Evolutionary conservation across 2,329 filamentous ascomycete genomes (phyloP), one percentile per base, ranked within the genome.

Genomic region (Fusarium veterinarium): DNA sequence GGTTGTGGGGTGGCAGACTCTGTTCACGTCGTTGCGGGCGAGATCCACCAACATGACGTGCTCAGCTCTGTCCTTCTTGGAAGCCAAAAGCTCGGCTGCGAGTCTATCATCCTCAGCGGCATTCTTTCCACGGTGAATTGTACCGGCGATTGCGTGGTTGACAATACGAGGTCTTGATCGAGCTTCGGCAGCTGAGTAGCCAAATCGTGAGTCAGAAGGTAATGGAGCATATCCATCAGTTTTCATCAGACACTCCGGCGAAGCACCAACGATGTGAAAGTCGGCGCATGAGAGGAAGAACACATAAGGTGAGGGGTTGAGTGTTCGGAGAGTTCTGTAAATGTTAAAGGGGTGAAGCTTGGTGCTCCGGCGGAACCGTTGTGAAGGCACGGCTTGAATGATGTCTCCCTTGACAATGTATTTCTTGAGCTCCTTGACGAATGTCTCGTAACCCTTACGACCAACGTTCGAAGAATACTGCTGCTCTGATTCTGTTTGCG

Each of bases 31-130:
- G 86, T 99, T 98, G 65, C 96, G 91, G 17, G 96, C 96, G 62
- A 98, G 87, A 81, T 99, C 95, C 51, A 98, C 96, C 75, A 99
- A 86, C 96, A 99, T 99, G 78, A 98, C 95, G 85, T 98, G 95
- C 84, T 97, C 94, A 56, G 94, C 94, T 59, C 94, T 91, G 85
- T 99, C 96, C 83, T 99, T 98, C 68, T 77, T 77, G 1, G 75
- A 97, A 86, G 65, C 68, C 40, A 65, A 60, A 92, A 97, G 77
- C 86, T 89, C 52, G 91, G 89, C 65, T 97, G 89, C 82, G 20
- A 84, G 86, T 74, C 92, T 91, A 80, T 99, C 96, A 79, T 98
- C 94, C 79, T 94, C 92, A 6, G 91, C 85, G 3, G 92, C 94
- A 78, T 90, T 90, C 68, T 71, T 71, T 52, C 95, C 95, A 76